Conservation (phyloP, 2,329 filamentous ascomycete species). For the Beauveria sp. region DNA sequence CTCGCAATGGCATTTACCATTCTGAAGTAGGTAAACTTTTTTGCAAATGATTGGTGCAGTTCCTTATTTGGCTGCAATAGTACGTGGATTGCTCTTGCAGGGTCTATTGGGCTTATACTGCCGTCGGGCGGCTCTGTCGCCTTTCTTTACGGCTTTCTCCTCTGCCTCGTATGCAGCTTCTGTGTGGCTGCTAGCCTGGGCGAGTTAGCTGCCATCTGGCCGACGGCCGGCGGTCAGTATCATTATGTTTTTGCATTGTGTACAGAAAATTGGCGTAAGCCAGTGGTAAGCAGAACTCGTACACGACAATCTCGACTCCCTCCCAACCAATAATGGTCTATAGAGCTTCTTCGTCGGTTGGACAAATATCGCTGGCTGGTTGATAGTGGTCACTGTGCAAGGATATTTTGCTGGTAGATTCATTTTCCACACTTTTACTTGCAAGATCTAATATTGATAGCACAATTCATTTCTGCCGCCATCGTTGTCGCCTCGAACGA, state of each 20-base stretch:
- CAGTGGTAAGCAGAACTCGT: conserved; percentile 21
- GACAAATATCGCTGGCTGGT: conserved; percentile 39
- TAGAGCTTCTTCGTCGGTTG: conserved; percentile 37
- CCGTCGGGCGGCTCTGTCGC: conserved; percentile 34
- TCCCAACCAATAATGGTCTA: neutral
- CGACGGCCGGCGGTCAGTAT: conserved; percentile 39
- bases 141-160: conserved; percentile 37
- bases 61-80: conserved; percentile 7
- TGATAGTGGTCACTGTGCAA: conserved; percentile 35
- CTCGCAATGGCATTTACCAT: conserved; percentile 38
- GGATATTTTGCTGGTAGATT: conserved; percentile 33
- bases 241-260: conserved; percentile 36
- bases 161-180: conserved; percentile 37
- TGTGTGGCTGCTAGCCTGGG: conserved; percentile 34
- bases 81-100: conserved; percentile 31
- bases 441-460: conserved; percentile 13
- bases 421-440: neutral
- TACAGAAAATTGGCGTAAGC: conserved; percentile 29
- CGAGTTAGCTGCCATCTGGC: conserved; percentile 37
- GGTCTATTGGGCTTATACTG: conserved; percentile 34
- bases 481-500: conserved; percentile 31
- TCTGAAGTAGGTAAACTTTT: conserved; percentile 26
- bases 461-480: conserved; percentile 36
- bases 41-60: no score
- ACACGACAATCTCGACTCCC: rapidly evolving